Evolutionary conservation across 2,329 filamentous ascomycete species (phyloP).

Genomic region (Polychaeton citri): DNA sequence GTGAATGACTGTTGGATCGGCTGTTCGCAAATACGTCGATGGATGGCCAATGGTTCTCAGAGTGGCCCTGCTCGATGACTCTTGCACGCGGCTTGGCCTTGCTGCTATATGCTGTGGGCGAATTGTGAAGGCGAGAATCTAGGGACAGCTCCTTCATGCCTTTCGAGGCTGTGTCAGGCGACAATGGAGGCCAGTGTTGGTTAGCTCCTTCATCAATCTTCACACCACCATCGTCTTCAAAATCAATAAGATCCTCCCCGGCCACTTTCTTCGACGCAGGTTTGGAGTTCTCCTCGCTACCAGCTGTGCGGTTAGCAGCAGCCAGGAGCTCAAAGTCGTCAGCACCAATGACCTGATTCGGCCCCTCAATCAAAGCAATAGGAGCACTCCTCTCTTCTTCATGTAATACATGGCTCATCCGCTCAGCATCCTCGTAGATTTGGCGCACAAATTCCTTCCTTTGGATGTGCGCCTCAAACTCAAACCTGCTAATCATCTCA

Average conservation of each 20-base stretch:
- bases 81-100: no score
- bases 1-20: no score
- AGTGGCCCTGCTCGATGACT: no score
- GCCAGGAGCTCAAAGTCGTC: background rate
- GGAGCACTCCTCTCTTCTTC: conserved; percentile 18
- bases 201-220: no score
- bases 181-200: no score
- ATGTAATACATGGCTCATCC: conserved; percentile 27
- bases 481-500: conserved; percentile 23
- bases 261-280: conserved; percentile 1
- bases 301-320: background rate
- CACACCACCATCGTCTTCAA: background rate
- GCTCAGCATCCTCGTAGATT: background rate
- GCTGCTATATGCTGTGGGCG: no score
- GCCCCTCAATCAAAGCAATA: conserved; percentile 9
- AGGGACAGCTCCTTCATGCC: conserved; percentile 1
- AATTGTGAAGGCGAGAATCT: background rate
- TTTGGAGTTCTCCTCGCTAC: conserved; percentile 6
- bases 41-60: no score
- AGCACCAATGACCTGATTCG: background rate
- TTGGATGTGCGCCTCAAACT: conserved; percentile 36
- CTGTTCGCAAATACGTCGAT: no score
- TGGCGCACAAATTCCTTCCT: conserved; percentile 25
- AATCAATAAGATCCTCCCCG: background rate
- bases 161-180: no score